Evolutionary conservation across 331 rosid genomes (phyloP), one percentile per base, ranked within the genome.

Genomic region (Pyracantha coccinea): DNA sequence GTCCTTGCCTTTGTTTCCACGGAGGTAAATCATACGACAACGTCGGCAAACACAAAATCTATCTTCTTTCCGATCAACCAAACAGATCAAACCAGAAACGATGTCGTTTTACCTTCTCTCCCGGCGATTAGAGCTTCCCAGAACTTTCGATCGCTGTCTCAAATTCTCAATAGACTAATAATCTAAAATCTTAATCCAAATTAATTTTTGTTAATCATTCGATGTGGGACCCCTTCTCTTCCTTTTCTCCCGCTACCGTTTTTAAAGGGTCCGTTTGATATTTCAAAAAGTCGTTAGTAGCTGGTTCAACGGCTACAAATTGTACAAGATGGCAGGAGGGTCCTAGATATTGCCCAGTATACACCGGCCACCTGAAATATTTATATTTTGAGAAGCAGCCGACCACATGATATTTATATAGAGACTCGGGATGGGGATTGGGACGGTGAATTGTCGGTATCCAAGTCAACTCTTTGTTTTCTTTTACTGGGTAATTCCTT

Each of bases 291-390:
- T 79, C 72, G 81, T 76, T 75, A 17, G 64, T 41, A 28, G 21
- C 64, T 29, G 55, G 29, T 75, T 20, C 53, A 79, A 83, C 86
- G 86, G 86, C 76, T 79, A 79, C 31, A 71, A 57, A 15, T 27
- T 29, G 7, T 11, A 24, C 17, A 60, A 23, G 66, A 6, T 6
- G 23, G 69, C 27, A 27, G 57, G 28, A 33, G 52, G 8, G 19
- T 8, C 16, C 23, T 65, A 8, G 68, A 13, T n/a, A 11, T 5
- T n/a, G 19, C 10, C 45, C 50, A 44, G 38, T 38, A 1, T 5
- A 4, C 29, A 66, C 69, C 69, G 69, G 33, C 69, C 52, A 9
- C 32, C 17, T 31, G 50, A 33, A 38, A 38, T 38, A 38, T 38
- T 38, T 38, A 38, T 38, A 10, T 3, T 10, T 38, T 38, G 45